Evolutionary conservation across 257 asterid species (phyloP).

Genomic region (Gentiana macrophylla): DNA sequence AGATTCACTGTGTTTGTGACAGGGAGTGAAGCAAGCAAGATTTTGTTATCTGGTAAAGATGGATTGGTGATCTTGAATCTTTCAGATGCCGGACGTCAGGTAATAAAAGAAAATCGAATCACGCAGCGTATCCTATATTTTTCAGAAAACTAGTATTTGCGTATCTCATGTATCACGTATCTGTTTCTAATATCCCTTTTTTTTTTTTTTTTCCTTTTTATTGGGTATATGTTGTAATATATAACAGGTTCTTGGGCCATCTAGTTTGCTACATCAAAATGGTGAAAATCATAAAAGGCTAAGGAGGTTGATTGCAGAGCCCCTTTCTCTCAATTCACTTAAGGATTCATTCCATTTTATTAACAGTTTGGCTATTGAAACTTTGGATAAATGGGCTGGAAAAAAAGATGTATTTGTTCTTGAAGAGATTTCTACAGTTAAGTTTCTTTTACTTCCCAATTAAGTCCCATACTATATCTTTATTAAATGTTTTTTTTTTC

Average conservation of each 20-base stretch:
- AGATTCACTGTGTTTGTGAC: constrained; percentile 71
- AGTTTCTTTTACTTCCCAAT: constrained; percentile 1
- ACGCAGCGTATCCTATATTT: too few relatives aligned
- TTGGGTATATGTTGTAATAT: too few relatives aligned
- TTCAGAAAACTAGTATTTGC: too few relatives aligned
- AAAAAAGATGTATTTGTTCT: constrained; percentile 36
- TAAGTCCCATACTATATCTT: not conserved
- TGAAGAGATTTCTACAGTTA: constrained; percentile 76
- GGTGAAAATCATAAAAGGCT: constrained; percentile 76
- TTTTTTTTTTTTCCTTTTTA: too few relatives aligned
- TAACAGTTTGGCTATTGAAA: constrained; percentile 51
- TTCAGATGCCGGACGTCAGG: constrained; percentile 77
- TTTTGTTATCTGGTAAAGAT: constrained; percentile 70
- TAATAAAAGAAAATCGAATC: not conserved
- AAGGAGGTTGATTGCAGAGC: constrained; percentile 59
- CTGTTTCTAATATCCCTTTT: too few relatives aligned
- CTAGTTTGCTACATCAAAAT: constrained; percentile 71
- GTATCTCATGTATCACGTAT: too few relatives aligned
- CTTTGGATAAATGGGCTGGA: constrained; percentile 59
- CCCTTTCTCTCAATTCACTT: constrained; percentile 60
- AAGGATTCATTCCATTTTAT: constrained; percentile 67
- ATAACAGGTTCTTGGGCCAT: constrained; percentile 65
- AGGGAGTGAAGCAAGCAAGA: constrained; percentile 72
- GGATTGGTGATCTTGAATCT: constrained; percentile 75
- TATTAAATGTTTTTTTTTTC: not conserved